Evolutionary conservation across 441 rosid species (phyloP).

Genomic region (Bocquillonia castaneifolia): DNA sequence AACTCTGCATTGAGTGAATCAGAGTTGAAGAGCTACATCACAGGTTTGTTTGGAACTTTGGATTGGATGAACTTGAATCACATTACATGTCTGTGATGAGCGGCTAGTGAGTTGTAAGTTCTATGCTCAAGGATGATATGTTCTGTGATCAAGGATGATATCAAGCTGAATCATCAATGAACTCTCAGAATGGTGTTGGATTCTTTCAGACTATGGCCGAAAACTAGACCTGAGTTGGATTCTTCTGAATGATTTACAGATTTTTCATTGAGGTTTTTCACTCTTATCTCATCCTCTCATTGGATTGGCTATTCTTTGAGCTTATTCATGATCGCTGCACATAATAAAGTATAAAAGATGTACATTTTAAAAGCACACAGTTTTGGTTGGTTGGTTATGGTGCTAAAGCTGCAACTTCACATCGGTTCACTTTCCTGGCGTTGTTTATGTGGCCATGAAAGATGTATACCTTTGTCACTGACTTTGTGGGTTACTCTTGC

Average conservation of each 20-base stretch:
- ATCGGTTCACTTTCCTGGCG: not conserved
- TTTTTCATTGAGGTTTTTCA: not conserved
- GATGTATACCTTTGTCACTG: not conserved
- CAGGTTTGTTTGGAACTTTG: not conserved
- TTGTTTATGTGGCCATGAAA: not conserved
- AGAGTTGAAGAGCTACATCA: conserved; percentile 3
- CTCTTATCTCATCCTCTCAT: not conserved
- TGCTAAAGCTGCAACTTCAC: not conserved
- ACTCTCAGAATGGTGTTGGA: not conserved
- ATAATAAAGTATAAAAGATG: not conserved
- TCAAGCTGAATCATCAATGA: not conserved
- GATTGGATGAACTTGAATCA: not conserved
- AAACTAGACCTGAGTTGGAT: not conserved
- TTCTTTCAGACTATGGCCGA: not conserved
- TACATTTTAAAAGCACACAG: not conserved
- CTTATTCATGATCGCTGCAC: not conserved
- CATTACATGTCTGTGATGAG: not conserved
- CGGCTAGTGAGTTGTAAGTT: not conserved
- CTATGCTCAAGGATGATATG: not conserved
- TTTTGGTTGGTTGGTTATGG: not conserved
- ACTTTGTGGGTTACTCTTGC: no score
- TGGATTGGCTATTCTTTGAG: not conserved
- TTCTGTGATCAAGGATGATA: not conserved
- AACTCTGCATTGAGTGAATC: conserved; percentile 5
- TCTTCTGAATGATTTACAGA: not conserved